A percentile compares a stretch with the other conserved stretches of the same genome.
These are phyloP conservation scores for Solanum pinnatisectum DNA, from an alignment of 257 asterid species.

Conservation along the genomic window DNA sequence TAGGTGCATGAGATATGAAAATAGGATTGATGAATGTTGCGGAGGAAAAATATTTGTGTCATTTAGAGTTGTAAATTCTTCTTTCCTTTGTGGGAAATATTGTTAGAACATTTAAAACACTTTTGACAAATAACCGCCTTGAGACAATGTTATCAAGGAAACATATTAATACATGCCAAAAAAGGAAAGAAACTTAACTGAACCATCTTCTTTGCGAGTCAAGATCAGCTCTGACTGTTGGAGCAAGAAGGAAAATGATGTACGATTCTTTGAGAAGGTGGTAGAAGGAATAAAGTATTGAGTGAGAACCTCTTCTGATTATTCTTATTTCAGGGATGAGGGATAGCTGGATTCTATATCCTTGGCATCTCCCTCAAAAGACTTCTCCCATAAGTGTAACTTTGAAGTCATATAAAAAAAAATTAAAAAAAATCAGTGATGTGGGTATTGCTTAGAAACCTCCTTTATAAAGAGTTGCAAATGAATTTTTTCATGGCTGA, in stretches of 20 bases:
- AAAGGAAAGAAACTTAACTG: background rate
- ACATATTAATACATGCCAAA: background rate
- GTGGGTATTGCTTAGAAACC: background rate
- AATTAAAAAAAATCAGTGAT: background rate
- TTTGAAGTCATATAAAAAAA: background rate
- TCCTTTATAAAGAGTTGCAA: background rate
- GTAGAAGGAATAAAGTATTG: background rate
- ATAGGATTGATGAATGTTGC: background rate
- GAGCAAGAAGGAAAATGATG: background rate
- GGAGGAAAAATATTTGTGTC: background rate
- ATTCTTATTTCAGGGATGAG: background rate
- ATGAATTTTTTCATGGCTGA: background rate
- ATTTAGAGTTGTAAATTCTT: background rate
- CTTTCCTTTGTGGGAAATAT: background rate
- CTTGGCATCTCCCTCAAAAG: background rate
- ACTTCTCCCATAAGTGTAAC: background rate
- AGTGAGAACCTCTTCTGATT: background rate
- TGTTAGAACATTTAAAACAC: background rate
- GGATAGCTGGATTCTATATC: background rate
- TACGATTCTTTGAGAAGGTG: background rate
- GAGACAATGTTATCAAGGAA: background rate
- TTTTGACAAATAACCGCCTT: background rate
- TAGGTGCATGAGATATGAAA: background rate
- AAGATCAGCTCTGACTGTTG: background rate
- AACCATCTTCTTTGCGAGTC: background rate